phyloP scores from a whole-genome alignment of 345 rosid species.

The Isatis tinctoria region DNA sequence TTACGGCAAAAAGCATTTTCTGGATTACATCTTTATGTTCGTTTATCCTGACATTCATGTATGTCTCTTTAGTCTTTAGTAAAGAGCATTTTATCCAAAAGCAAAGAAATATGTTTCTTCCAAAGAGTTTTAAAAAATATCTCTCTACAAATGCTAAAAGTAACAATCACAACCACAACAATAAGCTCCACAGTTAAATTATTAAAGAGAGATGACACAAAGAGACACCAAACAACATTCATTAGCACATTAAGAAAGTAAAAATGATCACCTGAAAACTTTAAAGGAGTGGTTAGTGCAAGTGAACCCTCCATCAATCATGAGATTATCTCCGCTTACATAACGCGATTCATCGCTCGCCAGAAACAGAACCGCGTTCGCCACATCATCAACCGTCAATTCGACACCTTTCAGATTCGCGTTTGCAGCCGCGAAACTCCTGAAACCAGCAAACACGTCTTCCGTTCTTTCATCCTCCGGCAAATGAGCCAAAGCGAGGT shows the following conservation, averaged over 20 bases:
- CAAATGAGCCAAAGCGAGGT: constrained; percentile 68
- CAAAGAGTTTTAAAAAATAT: background rate
- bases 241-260: background rate
- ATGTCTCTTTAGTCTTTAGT: background rate
- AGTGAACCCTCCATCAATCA: constrained; percentile 92
- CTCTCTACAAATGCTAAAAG: background rate
- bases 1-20: background rate
- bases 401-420: constrained; percentile 86
- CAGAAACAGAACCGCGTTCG: constrained; percentile 74
- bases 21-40: background rate
- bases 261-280: constrained; percentile 53
- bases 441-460: constrained; percentile 50
- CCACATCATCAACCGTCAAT: constrained; percentile 65
- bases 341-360: constrained; percentile 84
- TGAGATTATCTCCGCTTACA: constrained; percentile 77
- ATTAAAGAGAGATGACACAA: background rate
- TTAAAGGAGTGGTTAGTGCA: constrained; percentile 52
- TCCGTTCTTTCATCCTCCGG: constrained; percentile 72
- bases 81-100: background rate
- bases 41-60: background rate
- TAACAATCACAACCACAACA: constrained; percentile 6
- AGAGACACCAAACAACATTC: background rate
- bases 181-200: background rate
- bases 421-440: constrained; percentile 39
- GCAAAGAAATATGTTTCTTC: background rate